Evolutionary conservation across 495 filamentous ascomycete genomes (phyloP), one percentile per base, ranked within the genome.

Genomic region (Xylaria telfairii): DNA sequence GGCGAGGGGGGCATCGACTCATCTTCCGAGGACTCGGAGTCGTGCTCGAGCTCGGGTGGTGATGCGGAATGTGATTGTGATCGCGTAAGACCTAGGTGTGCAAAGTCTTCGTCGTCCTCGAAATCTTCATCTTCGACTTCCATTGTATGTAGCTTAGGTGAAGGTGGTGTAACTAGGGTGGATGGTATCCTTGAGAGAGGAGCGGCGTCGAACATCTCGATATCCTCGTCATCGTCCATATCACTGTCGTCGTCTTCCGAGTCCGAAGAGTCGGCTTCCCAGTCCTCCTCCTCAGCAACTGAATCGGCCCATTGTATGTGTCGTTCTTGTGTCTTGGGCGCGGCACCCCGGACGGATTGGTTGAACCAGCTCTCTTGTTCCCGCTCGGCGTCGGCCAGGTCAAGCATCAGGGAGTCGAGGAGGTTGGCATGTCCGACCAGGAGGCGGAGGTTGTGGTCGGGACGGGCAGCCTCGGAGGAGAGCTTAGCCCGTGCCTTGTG

Each of bases 361-460:
- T 98, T 94, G 90, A 98, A 98, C 96, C 96, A 98, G 65, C 87
- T 91, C 82, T 98, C 96, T 81, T 98, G 96, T 80, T 98, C 94
- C 71, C 90, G 88, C 85, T 99, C 96, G 77, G 96, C 96, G 49
- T 96, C 92, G 80, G 92, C 90, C 21, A 99, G 92, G 78, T 97
- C 94, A 71, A 97, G 85, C 96, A 98, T 98, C 74, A 99, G 85
- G 15, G 90, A 90, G 84, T 99, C 96, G 75, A 99, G 92, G 17
- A 99, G 90, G 87, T 99, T 99, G 87, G 96, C 96, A 83, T 99
- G 96, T 69, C 96, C 88, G 71, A 99, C 96, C 65, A 99, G 89
- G 15, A 95, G 90, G 76, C 95, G 90, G 70, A 99, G 92, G 85
- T 98, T 90, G 86, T 98, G 96, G 78, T 98, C 96, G 74, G 91